Evolutionary conservation across 164 flowering plant species (phyloP).

Genomic region (Vitis rotundifolia): DNA sequence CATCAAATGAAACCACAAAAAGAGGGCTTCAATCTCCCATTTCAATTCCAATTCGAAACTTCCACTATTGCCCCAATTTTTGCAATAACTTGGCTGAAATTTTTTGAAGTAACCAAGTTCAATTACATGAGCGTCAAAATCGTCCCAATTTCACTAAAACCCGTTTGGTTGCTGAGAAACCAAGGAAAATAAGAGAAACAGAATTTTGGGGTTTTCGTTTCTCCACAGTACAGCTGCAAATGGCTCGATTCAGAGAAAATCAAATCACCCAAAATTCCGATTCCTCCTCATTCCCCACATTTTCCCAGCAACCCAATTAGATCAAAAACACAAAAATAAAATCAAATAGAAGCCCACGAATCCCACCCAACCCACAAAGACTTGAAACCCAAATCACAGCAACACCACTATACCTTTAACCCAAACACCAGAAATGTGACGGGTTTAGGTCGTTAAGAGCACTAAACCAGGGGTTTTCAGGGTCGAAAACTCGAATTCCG

Average conservation of each 20-base stretch:
- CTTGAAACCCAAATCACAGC: not conserved
- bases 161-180: conserved; percentile 3
- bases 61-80: too few species aligned
- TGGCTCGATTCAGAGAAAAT: too few species aligned
- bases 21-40: too few species aligned
- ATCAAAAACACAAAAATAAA: not conserved
- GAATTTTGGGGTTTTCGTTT: too few species aligned
- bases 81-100: too few species aligned
- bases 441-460: not conserved
- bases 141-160: too few species aligned
- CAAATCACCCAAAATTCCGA: not conserved
- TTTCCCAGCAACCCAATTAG: conserved; percentile 9
- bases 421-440: not conserved
- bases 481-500: not conserved
- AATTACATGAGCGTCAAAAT: too few species aligned
- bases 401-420: not conserved
- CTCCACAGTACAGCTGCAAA: too few species aligned
- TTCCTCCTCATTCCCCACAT: not conserved
- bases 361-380: not conserved
- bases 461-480: not conserved
- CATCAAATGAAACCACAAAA: too few species aligned
- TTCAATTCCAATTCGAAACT: too few species aligned
- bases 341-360: not conserved
- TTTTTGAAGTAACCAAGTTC: too few species aligned
- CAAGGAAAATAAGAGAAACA: conserved; percentile 1